Percentiles rank a stretch among this genome's conserved stretches.
Conservation (phyloP, 345 rosid genomes). For the Geranium rotundifolium region DNA sequence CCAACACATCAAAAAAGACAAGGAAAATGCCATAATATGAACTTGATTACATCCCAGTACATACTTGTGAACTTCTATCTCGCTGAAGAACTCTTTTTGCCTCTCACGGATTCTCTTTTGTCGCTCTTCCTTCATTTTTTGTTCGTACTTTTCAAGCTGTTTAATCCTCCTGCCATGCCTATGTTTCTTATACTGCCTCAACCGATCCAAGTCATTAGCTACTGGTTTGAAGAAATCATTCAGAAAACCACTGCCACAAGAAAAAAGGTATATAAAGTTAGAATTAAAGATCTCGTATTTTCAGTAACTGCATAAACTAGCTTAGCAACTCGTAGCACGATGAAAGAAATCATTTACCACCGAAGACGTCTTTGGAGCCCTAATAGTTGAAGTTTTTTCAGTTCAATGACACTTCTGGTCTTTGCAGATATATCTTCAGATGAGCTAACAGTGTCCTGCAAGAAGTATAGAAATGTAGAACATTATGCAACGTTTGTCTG, state of each 20-base stretch:
- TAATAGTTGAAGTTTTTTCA: slow-evolving; percentile 79
- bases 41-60: neutral
- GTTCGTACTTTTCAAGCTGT: slow-evolving; percentile 77
- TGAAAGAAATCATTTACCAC: slow-evolving; percentile 33
- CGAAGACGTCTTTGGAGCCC: slow-evolving; percentile 70
- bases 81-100: slow-evolving; percentile 90
- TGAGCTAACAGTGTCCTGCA: slow-evolving; percentile 63
- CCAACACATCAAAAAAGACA: slow-evolving; percentile 3
- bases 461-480: neutral
- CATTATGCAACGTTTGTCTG: too few species aligned
- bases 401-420: slow-evolving; percentile 82
- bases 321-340: neutral
- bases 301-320: neutral
- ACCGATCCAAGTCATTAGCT: slow-evolving; percentile 53
- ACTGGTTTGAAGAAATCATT: slow-evolving; percentile 71
- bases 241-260: slow-evolving; percentile 55
- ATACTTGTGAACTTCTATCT: slow-evolving; percentile 87
- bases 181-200: slow-evolving; percentile 69
- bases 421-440: slow-evolving; percentile 80
- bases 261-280: neutral
- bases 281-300: neutral
- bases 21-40: neutral
- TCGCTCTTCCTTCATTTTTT: slow-evolving; percentile 89
- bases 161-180: slow-evolving; percentile 83
- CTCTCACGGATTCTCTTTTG: slow-evolving; percentile 90